These are phyloP conservation scores for Mycena leptocephala DNA, from an alignment of 768 basidiomycete genomes.

Conservation along the genomic window DNA sequence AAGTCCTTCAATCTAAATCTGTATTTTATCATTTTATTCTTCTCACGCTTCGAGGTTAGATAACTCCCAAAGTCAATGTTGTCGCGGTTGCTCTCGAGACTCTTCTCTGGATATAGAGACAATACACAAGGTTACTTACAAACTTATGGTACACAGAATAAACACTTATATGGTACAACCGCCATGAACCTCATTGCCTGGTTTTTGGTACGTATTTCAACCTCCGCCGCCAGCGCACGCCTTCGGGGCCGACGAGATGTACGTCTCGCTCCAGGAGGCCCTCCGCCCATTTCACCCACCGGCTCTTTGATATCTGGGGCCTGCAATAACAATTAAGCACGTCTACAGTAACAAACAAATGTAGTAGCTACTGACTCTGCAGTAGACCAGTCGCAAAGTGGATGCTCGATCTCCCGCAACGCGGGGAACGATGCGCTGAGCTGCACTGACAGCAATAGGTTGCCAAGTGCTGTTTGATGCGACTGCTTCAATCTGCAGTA, in stretches of 20 bases:
- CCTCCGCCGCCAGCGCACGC: constrained; percentile 3
- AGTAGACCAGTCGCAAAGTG: background rate
- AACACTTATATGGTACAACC: too few species aligned
- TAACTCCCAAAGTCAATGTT: too few species aligned
- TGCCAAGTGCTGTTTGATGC: background rate
- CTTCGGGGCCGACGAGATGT: background rate
- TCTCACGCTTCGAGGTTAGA: too few species aligned
- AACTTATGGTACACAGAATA: too few species aligned
- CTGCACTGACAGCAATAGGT: background rate
- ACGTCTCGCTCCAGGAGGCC: background rate
- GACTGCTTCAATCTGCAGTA: background rate
- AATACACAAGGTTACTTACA: too few species aligned
- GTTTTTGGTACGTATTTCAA: constrained; percentile 1
- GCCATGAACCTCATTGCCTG: background rate
- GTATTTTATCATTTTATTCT: too few species aligned
- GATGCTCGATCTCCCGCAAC: constrained; percentile 13
- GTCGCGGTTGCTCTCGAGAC: too few species aligned
- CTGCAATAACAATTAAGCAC: background rate
- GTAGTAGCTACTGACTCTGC: background rate
- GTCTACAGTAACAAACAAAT: background rate
- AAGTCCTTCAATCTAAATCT: too few species aligned
- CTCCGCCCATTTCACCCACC: constrained; percentile 2
- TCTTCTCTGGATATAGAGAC: too few species aligned
- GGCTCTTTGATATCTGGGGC: background rate
- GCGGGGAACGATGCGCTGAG: background rate